phyloP scores from a whole-genome alignment of 169 alveolate genomes.

The Besnoitia besnoiti region DNA sequence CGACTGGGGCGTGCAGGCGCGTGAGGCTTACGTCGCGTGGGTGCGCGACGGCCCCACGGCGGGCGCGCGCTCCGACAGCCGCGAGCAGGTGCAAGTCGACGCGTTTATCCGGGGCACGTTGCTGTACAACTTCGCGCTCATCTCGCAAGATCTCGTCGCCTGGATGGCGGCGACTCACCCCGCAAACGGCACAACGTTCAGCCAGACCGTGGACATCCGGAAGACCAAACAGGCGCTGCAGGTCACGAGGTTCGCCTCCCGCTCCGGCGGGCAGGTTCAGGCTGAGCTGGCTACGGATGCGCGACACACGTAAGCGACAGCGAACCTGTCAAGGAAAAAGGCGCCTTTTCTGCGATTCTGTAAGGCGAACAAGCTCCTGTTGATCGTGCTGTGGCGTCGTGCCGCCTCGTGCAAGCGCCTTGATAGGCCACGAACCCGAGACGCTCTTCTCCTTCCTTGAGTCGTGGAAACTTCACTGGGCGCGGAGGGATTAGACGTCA shows the following conservation, averaged over 20 bases:
- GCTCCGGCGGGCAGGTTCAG: not conserved
- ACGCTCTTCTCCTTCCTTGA: too few relatives aligned
- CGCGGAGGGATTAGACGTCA: too few relatives aligned
- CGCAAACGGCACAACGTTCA: not conserved
- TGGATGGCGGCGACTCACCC: constrained; percentile 2
- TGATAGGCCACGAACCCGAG: too few relatives aligned
- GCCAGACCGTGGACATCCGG: not conserved
- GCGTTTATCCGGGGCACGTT: not conserved
- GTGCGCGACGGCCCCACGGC: not conserved
- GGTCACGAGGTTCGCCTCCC: not conserved
- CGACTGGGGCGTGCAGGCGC: too few relatives aligned
- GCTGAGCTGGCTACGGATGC: not conserved
- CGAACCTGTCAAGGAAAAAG: too few relatives aligned
- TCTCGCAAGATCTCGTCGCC: not conserved
- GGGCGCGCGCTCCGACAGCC: not conserved
- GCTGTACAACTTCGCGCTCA: not conserved
- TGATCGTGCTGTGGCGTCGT: too few relatives aligned
- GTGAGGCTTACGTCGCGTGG: not conserved
- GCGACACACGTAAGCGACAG: not conserved
- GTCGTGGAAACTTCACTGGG: too few relatives aligned
- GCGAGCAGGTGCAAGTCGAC: too few relatives aligned
- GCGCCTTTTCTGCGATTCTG: too few relatives aligned
- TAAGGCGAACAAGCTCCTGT: too few relatives aligned
- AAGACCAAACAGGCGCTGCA: not conserved
- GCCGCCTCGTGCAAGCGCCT: too few relatives aligned